Conservation (phyloP, 192 early-diverging fungal genomes). For the Backusella westeae region DNA sequence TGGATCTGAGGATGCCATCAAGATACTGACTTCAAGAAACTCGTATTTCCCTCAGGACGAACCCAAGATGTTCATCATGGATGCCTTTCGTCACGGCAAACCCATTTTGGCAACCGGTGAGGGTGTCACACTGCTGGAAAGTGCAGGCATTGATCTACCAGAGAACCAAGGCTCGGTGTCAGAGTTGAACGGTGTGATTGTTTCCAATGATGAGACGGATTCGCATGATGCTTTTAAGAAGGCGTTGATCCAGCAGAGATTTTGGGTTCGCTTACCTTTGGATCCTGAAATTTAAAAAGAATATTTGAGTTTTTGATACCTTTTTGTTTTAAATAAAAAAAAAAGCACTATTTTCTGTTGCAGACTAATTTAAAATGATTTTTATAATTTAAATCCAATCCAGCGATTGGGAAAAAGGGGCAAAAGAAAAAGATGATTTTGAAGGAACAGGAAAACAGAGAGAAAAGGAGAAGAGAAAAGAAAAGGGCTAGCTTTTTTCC, state of each 20-base stretch:
- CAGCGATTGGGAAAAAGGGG: background rate
- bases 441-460: background rate
- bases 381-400: background rate
- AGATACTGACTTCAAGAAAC: background rate
- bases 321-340: background rate
- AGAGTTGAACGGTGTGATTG: conserved; percentile 9
- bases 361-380: background rate
- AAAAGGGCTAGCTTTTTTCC: too few relatives aligned
- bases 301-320: background rate
- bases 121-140: conserved; percentile 13
- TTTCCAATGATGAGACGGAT: background rate
- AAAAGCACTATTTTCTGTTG: background rate
- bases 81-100: conserved; percentile 23
- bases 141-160: conserved; percentile 2
- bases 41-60: conserved; percentile 17
- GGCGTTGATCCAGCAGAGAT: conserved; percentile 11
- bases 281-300: background rate
- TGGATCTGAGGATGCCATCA: conserved; percentile 5
- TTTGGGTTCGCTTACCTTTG: conserved; percentile 13
- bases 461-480: background rate
- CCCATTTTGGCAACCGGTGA: conserved; percentile 19
- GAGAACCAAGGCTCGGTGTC: too few relatives aligned
- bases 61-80: conserved; percentile 18
- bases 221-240: background rate
- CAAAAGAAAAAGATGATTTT: background rate